Conservation (phyloP, 2,329 filamentous ascomycete species). For the Tympanopsis confertula region DNA sequence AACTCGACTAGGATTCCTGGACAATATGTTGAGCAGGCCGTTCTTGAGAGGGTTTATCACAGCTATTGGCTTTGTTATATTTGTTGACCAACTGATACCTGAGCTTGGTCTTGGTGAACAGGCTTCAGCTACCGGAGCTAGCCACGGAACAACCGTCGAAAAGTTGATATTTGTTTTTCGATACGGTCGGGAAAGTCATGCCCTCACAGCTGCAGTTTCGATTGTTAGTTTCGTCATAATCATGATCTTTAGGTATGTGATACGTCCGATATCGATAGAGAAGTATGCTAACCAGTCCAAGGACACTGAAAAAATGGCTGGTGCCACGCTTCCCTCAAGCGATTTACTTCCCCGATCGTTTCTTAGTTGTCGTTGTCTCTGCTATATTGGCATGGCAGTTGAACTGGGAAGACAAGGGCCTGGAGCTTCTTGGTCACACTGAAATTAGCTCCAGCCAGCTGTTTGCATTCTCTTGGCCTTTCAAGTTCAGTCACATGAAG, state of each 20-base stretch:
- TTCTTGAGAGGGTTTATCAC: slow-evolving; percentile 94
- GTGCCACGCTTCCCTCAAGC: slow-evolving; percentile 70
- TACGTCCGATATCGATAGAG: slow-evolving; percentile 1
- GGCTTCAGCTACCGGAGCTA: slow-evolving; percentile 53
- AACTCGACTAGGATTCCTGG: slow-evolving; percentile 78
- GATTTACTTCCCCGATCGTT: slow-evolving; percentile 84
- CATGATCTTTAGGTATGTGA: slow-evolving; percentile 69
- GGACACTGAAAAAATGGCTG: slow-evolving; percentile 64
- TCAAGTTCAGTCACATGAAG: slow-evolving; percentile 62
- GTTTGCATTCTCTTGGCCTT: slow-evolving; percentile 80
- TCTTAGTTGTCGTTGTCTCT: slow-evolving; percentile 76
- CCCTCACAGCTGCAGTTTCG: slow-evolving; percentile 65
- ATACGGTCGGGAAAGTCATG: slow-evolving; percentile 57
- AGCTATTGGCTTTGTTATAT: slow-evolving; percentile 90
- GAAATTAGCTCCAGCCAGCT: slow-evolving; percentile 58
- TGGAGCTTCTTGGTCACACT: slow-evolving; percentile 74
- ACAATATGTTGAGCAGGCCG: slow-evolving; percentile 84
- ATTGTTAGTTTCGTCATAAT: slow-evolving; percentile 74
- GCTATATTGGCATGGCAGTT: slow-evolving; percentile 68
- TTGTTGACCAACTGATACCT: slow-evolving; percentile 86
- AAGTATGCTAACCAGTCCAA: slow-evolving; percentile 6
- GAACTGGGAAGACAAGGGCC: slow-evolving; percentile 67
- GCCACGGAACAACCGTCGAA: slow-evolving; percentile 75
- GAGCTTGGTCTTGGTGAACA: slow-evolving; percentile 66
- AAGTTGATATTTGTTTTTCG: slow-evolving; percentile 71